Evolutionary conservation across 192 early-diverging fungal species (phyloP).

Genomic region (Dispira simplex): DNA sequence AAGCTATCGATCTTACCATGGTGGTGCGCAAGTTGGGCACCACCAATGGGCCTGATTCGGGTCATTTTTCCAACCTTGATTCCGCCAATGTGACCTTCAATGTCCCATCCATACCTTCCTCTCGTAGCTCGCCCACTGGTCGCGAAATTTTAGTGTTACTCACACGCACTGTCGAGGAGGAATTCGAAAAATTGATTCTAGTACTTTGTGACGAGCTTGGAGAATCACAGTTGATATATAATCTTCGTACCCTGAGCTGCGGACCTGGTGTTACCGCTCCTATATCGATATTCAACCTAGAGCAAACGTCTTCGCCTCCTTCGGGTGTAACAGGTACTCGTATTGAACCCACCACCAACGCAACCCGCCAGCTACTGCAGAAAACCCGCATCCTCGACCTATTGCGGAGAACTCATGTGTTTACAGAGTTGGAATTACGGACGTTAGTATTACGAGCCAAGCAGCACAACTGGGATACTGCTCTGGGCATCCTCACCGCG

Average conservation of each 20-base stretch:
- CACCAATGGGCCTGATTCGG: not conserved
- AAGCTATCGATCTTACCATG: slow-evolving; percentile 3
- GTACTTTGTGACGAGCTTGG: not conserved
- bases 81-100: not conserved
- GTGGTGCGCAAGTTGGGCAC: not conserved
- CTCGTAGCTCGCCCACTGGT: not conserved
- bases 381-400: not conserved
- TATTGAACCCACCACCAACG: not conserved
- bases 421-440: not conserved
- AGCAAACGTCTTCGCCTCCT: not conserved
- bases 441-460: not conserved
- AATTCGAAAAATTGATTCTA: not conserved
- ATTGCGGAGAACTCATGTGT: slow-evolving; percentile 1
- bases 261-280: not conserved
- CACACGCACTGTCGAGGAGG: not conserved
- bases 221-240: not conserved
- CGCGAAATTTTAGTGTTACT: not conserved
- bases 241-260: not conserved
- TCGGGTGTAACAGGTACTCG: not conserved
- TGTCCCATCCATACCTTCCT: not conserved
- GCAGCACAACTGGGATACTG: not conserved
- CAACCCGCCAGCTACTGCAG: slow-evolving; percentile 7
- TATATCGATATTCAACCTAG: not conserved
- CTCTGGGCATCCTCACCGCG: not conserved
- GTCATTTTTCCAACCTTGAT: not conserved